Evolutionary conservation across 345 rosid species (phyloP).

Genomic region (Dovyalis caffra): DNA sequence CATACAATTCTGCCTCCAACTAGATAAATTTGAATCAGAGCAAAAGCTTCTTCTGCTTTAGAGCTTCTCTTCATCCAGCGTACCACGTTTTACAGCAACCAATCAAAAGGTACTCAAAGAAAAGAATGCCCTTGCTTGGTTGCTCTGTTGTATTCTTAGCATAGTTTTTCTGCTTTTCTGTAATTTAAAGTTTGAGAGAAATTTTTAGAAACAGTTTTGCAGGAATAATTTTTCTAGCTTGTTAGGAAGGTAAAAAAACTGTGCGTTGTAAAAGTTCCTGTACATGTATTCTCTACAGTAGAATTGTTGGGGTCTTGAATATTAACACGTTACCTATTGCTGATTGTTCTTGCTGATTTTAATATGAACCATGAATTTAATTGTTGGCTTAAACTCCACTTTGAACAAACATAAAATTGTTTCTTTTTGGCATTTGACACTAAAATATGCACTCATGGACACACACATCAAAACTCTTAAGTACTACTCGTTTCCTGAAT

Average conservation of each 20-base stretch:
- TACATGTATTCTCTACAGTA: conserved; percentile 24
- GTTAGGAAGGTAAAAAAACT: conserved; percentile 28
- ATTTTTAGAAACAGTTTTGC: conserved; percentile 38
- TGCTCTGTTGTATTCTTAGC: conserved; percentile 32
- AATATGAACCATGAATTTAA: neutral
- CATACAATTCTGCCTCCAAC: conserved; percentile 6
- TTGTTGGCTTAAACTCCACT: neutral
- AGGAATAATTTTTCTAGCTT: conserved; percentile 34
- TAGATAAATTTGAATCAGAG: conserved; percentile 3
- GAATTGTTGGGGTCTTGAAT: conserved; percentile 21
- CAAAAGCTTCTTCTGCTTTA: conserved; percentile 8
- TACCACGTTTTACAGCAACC: conserved; percentile 21
- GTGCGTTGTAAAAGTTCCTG: conserved; percentile 28
- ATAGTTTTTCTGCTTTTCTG: conserved; percentile 31
- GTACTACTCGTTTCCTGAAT: neutral
- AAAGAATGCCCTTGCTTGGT: conserved; percentile 19
- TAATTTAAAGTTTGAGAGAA: conserved; percentile 33
- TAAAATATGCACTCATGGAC: neutral
- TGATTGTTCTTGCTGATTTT: conserved; percentile 20
- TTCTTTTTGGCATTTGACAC: neutral
- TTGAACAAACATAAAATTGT: neutral
- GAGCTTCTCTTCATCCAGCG: conserved; percentile 17
- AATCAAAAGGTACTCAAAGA: conserved; percentile 24
- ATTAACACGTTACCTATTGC: conserved; percentile 8
- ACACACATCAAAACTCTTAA: neutral